These are phyloP conservation scores for Pestalotiopsis sp. DNA, from an alignment of 2,329 filamentous ascomycete genomes.

Conservation along the genomic window DNA sequence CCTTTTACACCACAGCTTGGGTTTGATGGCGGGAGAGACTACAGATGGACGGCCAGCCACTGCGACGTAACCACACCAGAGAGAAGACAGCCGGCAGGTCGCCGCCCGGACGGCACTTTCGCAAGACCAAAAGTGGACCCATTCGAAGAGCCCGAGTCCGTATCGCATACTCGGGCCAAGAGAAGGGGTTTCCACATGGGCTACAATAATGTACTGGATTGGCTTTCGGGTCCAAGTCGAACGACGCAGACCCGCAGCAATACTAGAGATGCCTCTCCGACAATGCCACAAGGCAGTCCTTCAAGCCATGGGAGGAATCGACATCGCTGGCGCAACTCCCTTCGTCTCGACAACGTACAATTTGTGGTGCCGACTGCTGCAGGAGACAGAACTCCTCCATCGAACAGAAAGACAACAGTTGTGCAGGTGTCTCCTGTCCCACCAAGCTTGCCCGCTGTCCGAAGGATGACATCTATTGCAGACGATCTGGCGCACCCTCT, in stretches of 20 bases:
- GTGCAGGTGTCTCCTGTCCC: constrained; percentile 25
- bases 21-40: constrained; percentile 47
- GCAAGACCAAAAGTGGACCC: background rate
- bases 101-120: background rate
- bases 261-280: background rate
- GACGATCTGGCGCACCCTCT: background rate
- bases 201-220: constrained; percentile 12
- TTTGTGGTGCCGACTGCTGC: constrained; percentile 23
- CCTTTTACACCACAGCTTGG: constrained; percentile 49
- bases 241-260: background rate
- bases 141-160: background rate
- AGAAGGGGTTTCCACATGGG: constrained; percentile 13
- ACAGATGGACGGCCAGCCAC: constrained; percentile 34
- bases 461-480: constrained; percentile 5
- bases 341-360: constrained; percentile 29
- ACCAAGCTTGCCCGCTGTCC: constrained; percentile 5
- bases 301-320: constrained; percentile 14
- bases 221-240: background rate
- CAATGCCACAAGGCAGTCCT: background rate
- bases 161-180: constrained; percentile 15
- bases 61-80: background rate
- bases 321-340: constrained; percentile 12
- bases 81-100: background rate
- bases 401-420: constrained; percentile 29
- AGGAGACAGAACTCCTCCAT: constrained; percentile 16